Evolutionary conservation across 352 stramenopile species (phyloP).

Genomic region (Pythium guiyangense): DNA sequence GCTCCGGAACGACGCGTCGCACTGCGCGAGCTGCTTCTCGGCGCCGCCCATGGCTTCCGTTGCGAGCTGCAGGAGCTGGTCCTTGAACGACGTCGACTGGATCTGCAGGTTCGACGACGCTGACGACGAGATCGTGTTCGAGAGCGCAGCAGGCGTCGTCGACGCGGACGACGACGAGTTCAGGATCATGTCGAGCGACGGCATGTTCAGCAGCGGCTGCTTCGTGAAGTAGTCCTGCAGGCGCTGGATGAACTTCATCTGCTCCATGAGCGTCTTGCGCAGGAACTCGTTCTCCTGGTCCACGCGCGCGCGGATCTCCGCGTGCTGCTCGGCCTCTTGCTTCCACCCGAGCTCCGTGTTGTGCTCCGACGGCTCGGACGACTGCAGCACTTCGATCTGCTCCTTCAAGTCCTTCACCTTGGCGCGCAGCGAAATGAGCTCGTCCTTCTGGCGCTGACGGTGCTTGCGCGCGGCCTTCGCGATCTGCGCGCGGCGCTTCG

Average conservation of each 20-base stretch:
- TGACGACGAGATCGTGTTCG: slow-evolving; percentile 61
- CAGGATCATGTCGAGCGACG: slow-evolving; percentile 79
- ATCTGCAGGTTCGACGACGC: slow-evolving; percentile 61
- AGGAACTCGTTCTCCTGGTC: slow-evolving; percentile 89
- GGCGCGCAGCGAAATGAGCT: slow-evolving; percentile 75
- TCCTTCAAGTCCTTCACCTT: slow-evolving; percentile 90
- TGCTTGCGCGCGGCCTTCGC: slow-evolving; percentile 86
- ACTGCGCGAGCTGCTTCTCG: slow-evolving; percentile 66
- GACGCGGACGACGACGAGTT: slow-evolving; percentile 67
- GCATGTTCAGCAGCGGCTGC: slow-evolving; percentile 87
- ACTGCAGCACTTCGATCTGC: slow-evolving; percentile 87
- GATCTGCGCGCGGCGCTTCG: slow-evolving; percentile 83
- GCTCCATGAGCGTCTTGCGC: slow-evolving; percentile 86
- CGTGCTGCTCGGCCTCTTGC: slow-evolving; percentile 86
- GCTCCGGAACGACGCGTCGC: slow-evolving; percentile 71
- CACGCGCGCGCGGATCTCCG: slow-evolving; percentile 81
- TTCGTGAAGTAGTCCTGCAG: slow-evolving; percentile 90
- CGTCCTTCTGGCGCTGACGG: slow-evolving; percentile 85
- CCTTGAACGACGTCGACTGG: slow-evolving; percentile 74
- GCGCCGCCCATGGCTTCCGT: slow-evolving; percentile 51
- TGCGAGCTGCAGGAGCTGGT: slow-evolving; percentile 63
- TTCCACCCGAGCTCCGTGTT: slow-evolving; percentile 89
- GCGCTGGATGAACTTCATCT: slow-evolving; percentile 91
- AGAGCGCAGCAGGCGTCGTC: slow-evolving; percentile 51
- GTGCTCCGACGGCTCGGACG: slow-evolving; percentile 83